Evolutionary conservation across 2,329 filamentous ascomycete genomes (phyloP).

Genomic region (Penicillium sp.): DNA sequence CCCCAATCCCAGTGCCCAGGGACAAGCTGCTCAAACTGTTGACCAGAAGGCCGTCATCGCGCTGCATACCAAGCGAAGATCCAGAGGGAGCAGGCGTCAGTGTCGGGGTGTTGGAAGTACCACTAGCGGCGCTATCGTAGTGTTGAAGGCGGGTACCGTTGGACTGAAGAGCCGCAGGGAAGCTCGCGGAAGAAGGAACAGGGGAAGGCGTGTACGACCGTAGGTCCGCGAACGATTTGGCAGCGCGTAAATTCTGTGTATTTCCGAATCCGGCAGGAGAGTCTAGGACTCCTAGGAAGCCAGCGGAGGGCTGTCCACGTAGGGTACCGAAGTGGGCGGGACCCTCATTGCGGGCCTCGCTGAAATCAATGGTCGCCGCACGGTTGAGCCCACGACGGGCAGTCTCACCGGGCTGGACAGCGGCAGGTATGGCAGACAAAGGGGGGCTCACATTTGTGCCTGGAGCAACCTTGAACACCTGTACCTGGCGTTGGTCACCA

Average conservation of each 20-base stretch:
- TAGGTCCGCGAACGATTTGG: constrained; percentile 95
- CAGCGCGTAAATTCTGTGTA: constrained; percentile 81
- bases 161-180: constrained; percentile 69
- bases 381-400: constrained; percentile 85
- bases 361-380: constrained; percentile 97
- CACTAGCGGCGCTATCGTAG: constrained; percentile 61
- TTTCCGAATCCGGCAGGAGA: constrained; percentile 71
- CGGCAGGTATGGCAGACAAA: constrained; percentile 63
- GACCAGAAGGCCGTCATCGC: constrained; percentile 64
- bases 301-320: constrained; percentile 73
- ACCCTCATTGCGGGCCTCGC: constrained; percentile 75
- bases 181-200: constrained; percentile 86
- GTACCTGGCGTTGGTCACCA: constrained; percentile 85
- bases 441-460: constrained; percentile 64
- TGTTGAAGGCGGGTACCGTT: constrained; percentile 65
- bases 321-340: constrained; percentile 75
- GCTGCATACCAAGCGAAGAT: constrained; percentile 53
- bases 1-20: constrained; percentile 55
- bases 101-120: constrained; percentile 68
- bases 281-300: constrained; percentile 84
- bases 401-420: constrained; percentile 72
- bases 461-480: constrained; percentile 71
- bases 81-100: constrained; percentile 65
- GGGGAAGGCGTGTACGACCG: constrained; percentile 95
- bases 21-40: constrained; percentile 67